Conservation (phyloP, 2,329 filamentous ascomycete genomes). For the Madurella fahalii region DNA sequence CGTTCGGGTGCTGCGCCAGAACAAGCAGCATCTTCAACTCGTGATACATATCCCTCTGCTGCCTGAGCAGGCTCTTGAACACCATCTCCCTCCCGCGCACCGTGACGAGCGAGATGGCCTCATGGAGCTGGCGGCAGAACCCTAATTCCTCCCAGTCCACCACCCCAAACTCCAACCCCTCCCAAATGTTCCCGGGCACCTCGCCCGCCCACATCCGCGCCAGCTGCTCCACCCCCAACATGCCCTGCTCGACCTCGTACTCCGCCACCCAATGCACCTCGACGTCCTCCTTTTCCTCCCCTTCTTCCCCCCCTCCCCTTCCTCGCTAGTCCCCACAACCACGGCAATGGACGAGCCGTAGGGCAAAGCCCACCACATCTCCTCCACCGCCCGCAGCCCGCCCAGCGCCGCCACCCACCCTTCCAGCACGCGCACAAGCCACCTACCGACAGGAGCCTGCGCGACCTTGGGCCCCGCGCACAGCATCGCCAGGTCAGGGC, state of each 20-base stretch:
- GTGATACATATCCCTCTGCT: constrained; percentile 26
- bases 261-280: constrained; percentile 9
- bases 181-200: background rate
- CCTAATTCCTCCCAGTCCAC: constrained; percentile 18
- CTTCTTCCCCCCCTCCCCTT: too few relatives aligned
- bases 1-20: constrained; percentile 17
- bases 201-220: constrained; percentile 17
- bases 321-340: background rate
- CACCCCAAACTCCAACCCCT: constrained; percentile 16
- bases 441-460: constrained; percentile 5
- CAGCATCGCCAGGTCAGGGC: constrained; percentile 14
- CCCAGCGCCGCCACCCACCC: constrained; percentile 11
- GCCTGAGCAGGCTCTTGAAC: constrained; percentile 24
- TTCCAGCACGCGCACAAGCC: constrained; percentile 16
- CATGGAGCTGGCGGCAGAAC: constrained; percentile 23
- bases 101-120: constrained; percentile 23
- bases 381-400: constrained; percentile 3
- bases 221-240: constrained; percentile 18
- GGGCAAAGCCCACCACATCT: constrained; percentile 16
- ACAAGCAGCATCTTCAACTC: constrained; percentile 25
- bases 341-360: constrained; percentile 23
- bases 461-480: background rate
- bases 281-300: too few relatives aligned
- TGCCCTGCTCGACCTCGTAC: constrained; percentile 24
- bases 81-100: constrained; percentile 7